Evolutionary conservation across 371 early-diverging fungal species (phyloP).

Genomic region (Sporodiniella umbellata): DNA sequence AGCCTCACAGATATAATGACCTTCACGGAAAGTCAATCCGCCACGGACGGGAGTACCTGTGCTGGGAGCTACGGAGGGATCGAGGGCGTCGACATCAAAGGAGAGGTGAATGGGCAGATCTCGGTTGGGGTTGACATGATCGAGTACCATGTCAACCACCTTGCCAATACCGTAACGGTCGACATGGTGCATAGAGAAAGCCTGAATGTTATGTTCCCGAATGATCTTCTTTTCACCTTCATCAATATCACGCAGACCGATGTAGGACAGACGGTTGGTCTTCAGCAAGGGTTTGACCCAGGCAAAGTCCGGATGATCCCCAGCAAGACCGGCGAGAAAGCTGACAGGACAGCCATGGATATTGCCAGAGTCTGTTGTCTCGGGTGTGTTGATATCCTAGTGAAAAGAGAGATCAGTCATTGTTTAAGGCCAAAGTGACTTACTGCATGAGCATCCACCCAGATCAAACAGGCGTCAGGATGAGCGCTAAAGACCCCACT

Average conservation of each 20-base stretch:
- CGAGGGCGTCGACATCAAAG: conserved; percentile 96
- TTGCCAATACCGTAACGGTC: conserved; percentile 93
- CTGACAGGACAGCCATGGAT: conserved; percentile 95
- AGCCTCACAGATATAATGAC: conserved; percentile 90
- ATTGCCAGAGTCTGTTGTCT: conserved; percentile 85
- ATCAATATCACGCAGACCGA: conserved; percentile 96
- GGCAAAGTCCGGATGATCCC: conserved; percentile 64
- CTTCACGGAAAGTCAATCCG: conserved; percentile 89
- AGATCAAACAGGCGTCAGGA: conserved; percentile 87
- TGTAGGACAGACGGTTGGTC: conserved; percentile 84
- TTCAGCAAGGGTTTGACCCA: conserved; percentile 85
- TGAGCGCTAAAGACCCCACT: conserved; percentile 79
- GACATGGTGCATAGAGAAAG: conserved; percentile 97
- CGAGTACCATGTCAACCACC: conserved; percentile 91
- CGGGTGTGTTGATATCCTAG: conserved; percentile 95
- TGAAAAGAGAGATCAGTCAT: background rate
- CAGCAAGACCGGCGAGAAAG: conserved; percentile 84
- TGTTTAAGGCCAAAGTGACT: conserved; percentile 22
- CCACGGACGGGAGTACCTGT: conserved; percentile 97
- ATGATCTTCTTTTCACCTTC: conserved; percentile 81
- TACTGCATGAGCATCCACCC: conserved; percentile 97
- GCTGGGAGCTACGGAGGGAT: conserved; percentile 91
- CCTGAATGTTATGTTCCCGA: conserved; percentile 78
- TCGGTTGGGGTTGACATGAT: conserved; percentile 81
- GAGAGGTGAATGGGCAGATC: conserved; percentile 87